These are phyloP conservation scores for Crepidotus variabilis DNA, from an alignment of 768 basidiomycete genomes.

Conservation along the genomic window DNA sequence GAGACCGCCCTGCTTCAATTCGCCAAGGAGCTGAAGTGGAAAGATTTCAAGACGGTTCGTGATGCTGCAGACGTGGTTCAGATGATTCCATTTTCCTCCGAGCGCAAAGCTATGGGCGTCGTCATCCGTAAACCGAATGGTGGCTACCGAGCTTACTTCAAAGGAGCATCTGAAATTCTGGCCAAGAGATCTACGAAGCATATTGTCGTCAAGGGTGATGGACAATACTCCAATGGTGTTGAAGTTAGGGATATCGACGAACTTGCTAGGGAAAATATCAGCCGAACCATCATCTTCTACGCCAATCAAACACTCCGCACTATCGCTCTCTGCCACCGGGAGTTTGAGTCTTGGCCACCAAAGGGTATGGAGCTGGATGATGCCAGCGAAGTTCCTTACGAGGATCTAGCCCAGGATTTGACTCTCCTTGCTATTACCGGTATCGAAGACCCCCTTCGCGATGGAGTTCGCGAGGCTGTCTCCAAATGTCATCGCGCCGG, in stretches of 20 bases:
- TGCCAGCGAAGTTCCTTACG: constrained; percentile 63
- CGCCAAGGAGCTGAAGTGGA: constrained; percentile 78
- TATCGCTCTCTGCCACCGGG: constrained; percentile 90
- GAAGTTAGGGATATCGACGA: constrained; percentile 61
- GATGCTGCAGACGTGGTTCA: constrained; percentile 63
- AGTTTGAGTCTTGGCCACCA: constrained; percentile 87
- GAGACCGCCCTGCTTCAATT: constrained; percentile 89
- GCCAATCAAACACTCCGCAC: constrained; percentile 95
- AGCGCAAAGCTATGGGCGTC: constrained; percentile 93
- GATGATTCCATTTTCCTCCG: constrained; percentile 92
- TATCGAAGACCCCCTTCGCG: constrained; percentile 94
- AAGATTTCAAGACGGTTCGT: constrained; percentile 62
- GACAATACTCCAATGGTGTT: constrained; percentile 29
- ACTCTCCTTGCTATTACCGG: constrained; percentile 89
- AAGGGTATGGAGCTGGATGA: constrained; percentile 31
- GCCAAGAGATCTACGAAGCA: constrained; percentile 71
- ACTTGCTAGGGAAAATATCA: constrained; percentile 76
- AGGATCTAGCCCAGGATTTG: constrained; percentile 64
- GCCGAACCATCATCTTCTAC: constrained; percentile 94
- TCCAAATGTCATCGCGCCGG: constrained; percentile 84
- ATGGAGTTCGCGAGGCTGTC: constrained; percentile 88
- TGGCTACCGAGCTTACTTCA: constrained; percentile 70
- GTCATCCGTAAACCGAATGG: constrained; percentile 62
- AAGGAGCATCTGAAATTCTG: constrained; percentile 94
- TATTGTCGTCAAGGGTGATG: constrained; percentile 57